These are phyloP conservation scores for Aspergillus homomorphus DNA, from an alignment of 495 filamentous ascomycete species.

Conservation along the genomic window DNA sequence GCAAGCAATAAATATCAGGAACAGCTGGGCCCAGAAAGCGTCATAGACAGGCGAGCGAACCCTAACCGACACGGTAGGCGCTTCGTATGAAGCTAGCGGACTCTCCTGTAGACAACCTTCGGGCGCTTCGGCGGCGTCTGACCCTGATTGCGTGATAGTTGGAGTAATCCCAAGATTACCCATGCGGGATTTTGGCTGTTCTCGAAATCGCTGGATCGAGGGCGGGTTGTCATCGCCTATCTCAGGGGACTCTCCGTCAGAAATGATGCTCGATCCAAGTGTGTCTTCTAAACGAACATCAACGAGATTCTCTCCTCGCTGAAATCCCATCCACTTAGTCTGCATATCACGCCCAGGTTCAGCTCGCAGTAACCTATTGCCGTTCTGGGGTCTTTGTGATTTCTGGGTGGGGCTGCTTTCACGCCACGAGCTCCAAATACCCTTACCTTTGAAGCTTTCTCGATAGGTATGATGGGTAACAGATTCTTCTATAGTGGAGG, in stretches of 20 bases:
- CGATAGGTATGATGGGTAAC: conserved; percentile 26
- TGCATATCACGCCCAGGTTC: conserved; percentile 33
- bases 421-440: conserved; percentile 54
- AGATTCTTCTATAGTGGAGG: not conserved
- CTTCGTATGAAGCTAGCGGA: conserved; percentile 37
- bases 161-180: conserved; percentile 32
- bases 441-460: conserved; percentile 37
- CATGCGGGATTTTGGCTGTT: conserved; percentile 38
- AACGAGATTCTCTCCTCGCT: conserved; percentile 68
- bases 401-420: conserved; percentile 36
- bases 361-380: conserved; percentile 29
- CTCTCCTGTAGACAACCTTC: conserved; percentile 41
- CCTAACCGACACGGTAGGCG: conserved; percentile 48
- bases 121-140: conserved; percentile 37
- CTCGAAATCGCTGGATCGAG: conserved; percentile 79
- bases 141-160: conserved; percentile 47
- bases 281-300: conserved; percentile 83
- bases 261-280: conserved; percentile 38
- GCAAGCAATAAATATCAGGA: conserved; percentile 76
- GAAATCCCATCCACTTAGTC: conserved; percentile 49
- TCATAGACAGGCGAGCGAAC: conserved; percentile 68
- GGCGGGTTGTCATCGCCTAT: conserved; percentile 67
- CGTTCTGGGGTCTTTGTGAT: conserved; percentile 24
- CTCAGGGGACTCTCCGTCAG: conserved; percentile 58
- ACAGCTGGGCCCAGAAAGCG: conserved; percentile 86